These are phyloP conservation scores for Candida hungchunana DNA, from an alignment of 805 yeast species.

Conservation along the genomic window DNA sequence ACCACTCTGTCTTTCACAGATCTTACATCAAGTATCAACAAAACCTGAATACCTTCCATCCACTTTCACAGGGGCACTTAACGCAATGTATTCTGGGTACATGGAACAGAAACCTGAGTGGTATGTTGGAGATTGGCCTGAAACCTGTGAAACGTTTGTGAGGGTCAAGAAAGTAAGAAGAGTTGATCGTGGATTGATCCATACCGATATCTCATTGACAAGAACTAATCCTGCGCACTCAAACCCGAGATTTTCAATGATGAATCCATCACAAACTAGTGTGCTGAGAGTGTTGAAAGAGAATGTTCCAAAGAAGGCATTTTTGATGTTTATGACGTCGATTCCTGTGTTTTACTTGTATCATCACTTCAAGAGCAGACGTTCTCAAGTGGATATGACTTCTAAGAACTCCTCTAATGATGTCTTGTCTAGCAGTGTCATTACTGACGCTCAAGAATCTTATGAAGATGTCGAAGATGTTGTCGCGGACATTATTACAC, in stretches of 20 bases:
- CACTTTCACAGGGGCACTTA: conserved; percentile 1
- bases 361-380: neutral
- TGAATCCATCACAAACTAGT: conserved; percentile 18
- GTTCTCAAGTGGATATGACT: neutral
- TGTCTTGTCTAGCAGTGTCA: conserved; percentile 3
- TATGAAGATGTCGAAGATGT: conserved; percentile 3
- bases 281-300: conserved; percentile 3
- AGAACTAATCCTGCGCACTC: conserved; percentile 13
- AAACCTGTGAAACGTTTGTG: conserved; percentile 7
- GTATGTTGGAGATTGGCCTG: conserved; percentile 13
- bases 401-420: conserved; percentile 1
- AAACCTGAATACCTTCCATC: conserved; percentile 18
- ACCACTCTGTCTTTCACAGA: conserved; percentile 17
- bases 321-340: conserved; percentile 1
- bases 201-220: conserved; percentile 6
- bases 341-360: conserved; percentile 11
- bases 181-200: conserved; percentile 15
- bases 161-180: conserved; percentile 3
- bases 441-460: conserved; percentile 3
- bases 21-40: conserved; percentile 12
- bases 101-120: conserved; percentile 16
- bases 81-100: conserved; percentile 11
- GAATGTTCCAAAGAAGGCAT: conserved; percentile 12
- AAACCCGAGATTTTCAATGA: conserved; percentile 9
- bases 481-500: conserved; percentile 3